These are phyloP conservation scores for Sedum album DNA, from an alignment of 164 flowering plant genomes.

Conservation along the genomic window DNA sequence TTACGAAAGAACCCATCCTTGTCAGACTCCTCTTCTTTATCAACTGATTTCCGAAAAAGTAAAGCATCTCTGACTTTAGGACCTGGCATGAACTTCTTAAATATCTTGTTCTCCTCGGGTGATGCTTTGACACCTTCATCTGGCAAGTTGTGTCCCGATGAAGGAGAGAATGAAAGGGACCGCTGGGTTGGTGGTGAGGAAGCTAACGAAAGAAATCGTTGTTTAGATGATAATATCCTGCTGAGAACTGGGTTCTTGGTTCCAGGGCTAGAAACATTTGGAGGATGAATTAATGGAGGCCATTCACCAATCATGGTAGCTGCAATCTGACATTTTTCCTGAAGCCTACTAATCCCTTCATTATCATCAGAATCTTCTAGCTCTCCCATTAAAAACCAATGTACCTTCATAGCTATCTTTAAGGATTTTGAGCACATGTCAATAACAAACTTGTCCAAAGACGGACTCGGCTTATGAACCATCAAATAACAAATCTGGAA, in stretches of 20 bases:
- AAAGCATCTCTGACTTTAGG: conserved; percentile 40
- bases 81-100: conserved; percentile 41
- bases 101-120: conserved; percentile 68
- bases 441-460: conserved; percentile 92
- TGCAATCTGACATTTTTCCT: conserved; percentile 95
- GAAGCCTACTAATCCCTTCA: conserved; percentile 94
- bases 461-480: conserved; percentile 94
- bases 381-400: conserved; percentile 95
- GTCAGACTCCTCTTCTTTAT: conserved; percentile 39
- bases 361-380: conserved; percentile 91
- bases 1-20: conserved; percentile 61
- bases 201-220: conserved; percentile 53
- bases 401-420: conserved; percentile 79
- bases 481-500: conserved; percentile 94
- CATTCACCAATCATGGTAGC: conserved; percentile 96
- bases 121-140: conserved; percentile 47
- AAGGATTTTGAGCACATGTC: conserved; percentile 85
- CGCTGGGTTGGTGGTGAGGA: conserved; percentile 64
- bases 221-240: conserved; percentile 71
- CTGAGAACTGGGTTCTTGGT: conserved; percentile 76
- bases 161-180: conserved; percentile 55
- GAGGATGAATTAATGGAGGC: conserved; percentile 67
- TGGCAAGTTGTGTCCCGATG: conserved; percentile 38
- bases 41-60: conserved; percentile 39
- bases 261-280: conserved; percentile 38